These are phyloP conservation scores for Narthecium ossifragum DNA, from an alignment of 106 monocot species.

Conservation along the genomic window DNA sequence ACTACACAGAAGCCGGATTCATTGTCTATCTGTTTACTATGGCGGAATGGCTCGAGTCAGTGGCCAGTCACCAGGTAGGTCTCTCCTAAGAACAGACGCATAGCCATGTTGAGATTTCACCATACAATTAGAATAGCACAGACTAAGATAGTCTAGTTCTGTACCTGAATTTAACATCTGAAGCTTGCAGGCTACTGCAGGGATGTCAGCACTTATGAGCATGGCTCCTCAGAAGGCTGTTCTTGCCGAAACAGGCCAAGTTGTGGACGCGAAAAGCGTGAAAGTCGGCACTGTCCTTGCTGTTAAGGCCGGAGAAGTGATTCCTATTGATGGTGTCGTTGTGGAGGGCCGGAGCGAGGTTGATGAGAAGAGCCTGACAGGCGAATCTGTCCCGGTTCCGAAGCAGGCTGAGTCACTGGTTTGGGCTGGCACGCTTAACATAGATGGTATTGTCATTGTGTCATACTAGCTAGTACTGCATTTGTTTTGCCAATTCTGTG, in stretches of 20 bases:
- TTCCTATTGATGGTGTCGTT: constrained; percentile 87
- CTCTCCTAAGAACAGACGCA: no score
- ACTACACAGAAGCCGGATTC: constrained; percentile 80
- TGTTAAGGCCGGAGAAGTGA: constrained; percentile 89
- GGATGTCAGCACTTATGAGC: constrained; percentile 83
- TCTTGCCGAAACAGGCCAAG: constrained; percentile 55
- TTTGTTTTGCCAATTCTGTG: background rate
- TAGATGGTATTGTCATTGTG: constrained; percentile 52
- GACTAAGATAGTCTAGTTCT: no score
- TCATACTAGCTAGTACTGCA: no score
- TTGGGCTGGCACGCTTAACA: constrained; percentile 92
- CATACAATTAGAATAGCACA: no score
- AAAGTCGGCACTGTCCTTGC: constrained; percentile 56
- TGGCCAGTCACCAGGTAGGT: constrained; percentile 65
- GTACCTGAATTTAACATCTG: background rate
- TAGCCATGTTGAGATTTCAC: no score
- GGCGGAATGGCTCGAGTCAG: constrained; percentile 85
- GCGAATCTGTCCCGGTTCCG: constrained; percentile 83
- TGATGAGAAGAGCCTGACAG: constrained; percentile 79
- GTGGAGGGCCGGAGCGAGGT: constrained; percentile 78
- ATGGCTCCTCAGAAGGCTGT: constrained; percentile 93
- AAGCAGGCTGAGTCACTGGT: constrained; percentile 68
- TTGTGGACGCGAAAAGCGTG: constrained; percentile 58
- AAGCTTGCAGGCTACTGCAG: constrained; percentile 52
- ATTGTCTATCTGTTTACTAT: constrained; percentile 87